Base-by-base conservation (phyloP, 2,329 filamentous ascomycete species). In the Cryphonectria radicalis region DNA sequence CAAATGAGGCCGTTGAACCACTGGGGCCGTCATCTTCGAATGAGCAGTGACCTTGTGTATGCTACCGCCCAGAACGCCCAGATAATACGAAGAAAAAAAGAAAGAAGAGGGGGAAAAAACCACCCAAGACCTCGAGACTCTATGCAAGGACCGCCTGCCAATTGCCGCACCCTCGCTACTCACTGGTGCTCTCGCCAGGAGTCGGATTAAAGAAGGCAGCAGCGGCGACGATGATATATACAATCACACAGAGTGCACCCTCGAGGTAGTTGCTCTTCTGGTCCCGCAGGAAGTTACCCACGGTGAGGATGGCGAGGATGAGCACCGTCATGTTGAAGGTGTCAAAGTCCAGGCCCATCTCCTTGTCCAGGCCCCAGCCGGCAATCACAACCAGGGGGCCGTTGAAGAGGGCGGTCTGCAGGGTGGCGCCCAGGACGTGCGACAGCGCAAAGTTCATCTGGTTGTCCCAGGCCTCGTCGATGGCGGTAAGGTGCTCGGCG, bases 241-340 rank as follows among this genome's bases (percentile, higher is more conserved):
- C 84, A 63, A 92, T 87, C 25, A 97, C 89, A 74, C 93, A 93
- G 25, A 98, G 86, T 35, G 90, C 88, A 2, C 95, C 95, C 80
- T 98, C 95, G 5, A 98, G 87, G 77, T 97, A 98, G 78, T 97
- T 97, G 73, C 90, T 93, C 85, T 96, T 95, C 75, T 93, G 90
- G 78, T 98, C 95, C 66, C 94, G 87, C 69, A 98, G 82, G 81
- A 97, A 97, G 73, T 94, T 93, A 0, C 94, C 94, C 53, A 97
- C 93, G 0, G 94, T 93, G 59, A 98, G 84, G 76, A 97, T 95
- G 40, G 93, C 89, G 35, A 98, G 86, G 70, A 98, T 89, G 11
- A 98, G 84, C 74, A 97, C 87, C 70, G 92, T 88, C 28, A 97
- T 87, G 82, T 97, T 93, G 84, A 97, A 97, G 19, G 94, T 86